Evolutionary conservation across 306 rosid species (phyloP).

Genomic region (Castanea mollissima): DNA sequence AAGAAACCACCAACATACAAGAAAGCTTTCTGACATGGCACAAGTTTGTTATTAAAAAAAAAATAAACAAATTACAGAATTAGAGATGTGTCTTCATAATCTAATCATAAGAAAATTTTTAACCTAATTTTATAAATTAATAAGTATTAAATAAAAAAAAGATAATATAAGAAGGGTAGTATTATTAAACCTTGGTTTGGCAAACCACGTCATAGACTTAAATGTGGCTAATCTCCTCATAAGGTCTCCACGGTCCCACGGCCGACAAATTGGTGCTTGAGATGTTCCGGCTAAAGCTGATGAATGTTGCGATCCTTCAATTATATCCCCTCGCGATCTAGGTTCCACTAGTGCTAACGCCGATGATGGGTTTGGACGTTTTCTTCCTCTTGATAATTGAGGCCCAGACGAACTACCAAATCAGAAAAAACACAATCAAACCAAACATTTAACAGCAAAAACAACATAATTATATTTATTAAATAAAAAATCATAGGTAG

Average conservation of each 20-base stretch:
- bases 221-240: constrained; percentile 75
- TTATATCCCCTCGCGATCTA: constrained; percentile 38
- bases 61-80: background rate
- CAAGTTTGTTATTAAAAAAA: background rate
- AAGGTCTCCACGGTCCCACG: constrained; percentile 92
- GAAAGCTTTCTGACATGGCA: background rate
- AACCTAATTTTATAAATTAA: background rate
- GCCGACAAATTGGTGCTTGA: constrained; percentile 59
- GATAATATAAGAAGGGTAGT: background rate
- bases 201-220: constrained; percentile 98
- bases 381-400: constrained; percentile 52
- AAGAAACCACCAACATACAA: background rate
- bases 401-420: constrained; percentile 44
- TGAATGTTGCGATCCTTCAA: constrained; percentile 36
- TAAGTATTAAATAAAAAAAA: background rate
- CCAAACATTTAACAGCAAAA: background rate
- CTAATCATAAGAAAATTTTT: background rate
- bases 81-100: background rate
- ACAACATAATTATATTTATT: too few species aligned
- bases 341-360: constrained; percentile 46
- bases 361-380: constrained; percentile 54
- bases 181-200: constrained; percentile 69
- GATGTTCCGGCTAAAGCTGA: constrained; percentile 26
- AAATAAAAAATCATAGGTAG: too few species aligned
- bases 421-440: background rate